Percentiles rank a stretch among this genome's conserved stretches.
Conservation (phyloP, 1,139 yeast species). For the Pichia sp. region DNA sequence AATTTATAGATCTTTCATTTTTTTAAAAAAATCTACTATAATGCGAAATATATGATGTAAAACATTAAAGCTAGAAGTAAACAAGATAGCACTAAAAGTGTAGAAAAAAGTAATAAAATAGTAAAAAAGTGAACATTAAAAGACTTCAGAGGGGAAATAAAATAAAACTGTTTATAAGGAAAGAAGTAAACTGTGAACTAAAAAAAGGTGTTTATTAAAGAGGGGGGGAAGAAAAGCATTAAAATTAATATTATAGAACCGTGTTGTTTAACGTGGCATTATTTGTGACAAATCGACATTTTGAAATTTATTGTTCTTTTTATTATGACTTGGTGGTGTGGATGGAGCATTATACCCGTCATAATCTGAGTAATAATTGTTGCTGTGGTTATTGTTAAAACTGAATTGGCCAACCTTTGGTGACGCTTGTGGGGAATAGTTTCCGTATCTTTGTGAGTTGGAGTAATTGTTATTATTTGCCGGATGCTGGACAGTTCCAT, state of each 20-base stretch:
- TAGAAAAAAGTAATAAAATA: background rate
- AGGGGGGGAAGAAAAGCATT: background rate
- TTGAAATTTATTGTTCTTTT: constrained; percentile 7
- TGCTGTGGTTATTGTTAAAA: background rate
- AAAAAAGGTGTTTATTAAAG: too few species aligned
- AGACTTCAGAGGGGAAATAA: too few species aligned
- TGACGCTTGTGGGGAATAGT: constrained; percentile 4
- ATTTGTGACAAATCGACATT: constrained; percentile 15
- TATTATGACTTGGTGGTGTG: constrained; percentile 1
- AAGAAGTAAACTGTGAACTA: background rate
- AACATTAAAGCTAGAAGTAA: background rate
- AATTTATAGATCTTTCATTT: too few species aligned
- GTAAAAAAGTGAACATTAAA: background rate
- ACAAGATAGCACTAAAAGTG: too few species aligned
- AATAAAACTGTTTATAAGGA: too few species aligned
- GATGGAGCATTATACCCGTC: background rate
- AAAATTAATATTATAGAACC: too few species aligned
- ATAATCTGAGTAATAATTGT: background rate
- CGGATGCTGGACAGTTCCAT: background rate
- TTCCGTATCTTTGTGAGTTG: constrained; percentile 2
- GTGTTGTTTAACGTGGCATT: constrained; percentile 12
- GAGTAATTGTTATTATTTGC: background rate
- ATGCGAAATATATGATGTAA: too few species aligned
- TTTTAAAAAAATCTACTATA: too few species aligned
- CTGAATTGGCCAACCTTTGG: constrained; percentile 1